Evolutionary conservation across 176 grass and related monocot species (phyloP), one percentile per base, ranked within the genome.

Genomic region (Puccinellia tenuiflora): DNA sequence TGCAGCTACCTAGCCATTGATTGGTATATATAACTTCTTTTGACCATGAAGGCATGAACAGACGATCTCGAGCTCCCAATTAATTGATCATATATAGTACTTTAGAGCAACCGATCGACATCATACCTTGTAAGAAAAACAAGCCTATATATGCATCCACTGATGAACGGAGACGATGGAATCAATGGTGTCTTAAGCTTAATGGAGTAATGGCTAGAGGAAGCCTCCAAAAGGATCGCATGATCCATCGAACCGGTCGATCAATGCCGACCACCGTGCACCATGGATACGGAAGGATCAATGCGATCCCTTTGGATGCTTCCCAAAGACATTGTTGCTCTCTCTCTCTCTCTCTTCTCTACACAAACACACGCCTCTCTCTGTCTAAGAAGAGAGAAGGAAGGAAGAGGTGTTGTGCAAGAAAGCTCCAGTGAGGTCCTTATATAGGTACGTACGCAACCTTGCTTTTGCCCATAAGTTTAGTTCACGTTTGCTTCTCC

Each of bases 301-400:
- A 92, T 92, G 90, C 90, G 90, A 92, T 92, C 90, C 90, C 90
- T 92, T 92, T 92, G 90, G 90, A 92, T 86, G 90, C 86, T 92
- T 86, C 79, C 75, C 37, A 83, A 56, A 88, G 90, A 38, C 90
- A 92, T 86, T 83, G 75, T 57, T 76, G 75, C 22, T 69, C 50
- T 40, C 45, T 51, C 48, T 59, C 71, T 42, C 69, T 33, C 75
- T 46, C 75, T 35, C 61, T 83, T 59, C 71, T 56, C 55, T 68
- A 54, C 73, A 3, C 7, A 52, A 5, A 55, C 52, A 55, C 0
- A 25, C 69, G 16, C 42, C 3, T 79, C 66, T 74, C 80, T 56
- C 25, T 46, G 65, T 43, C 26, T 24, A 12, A 9, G 14, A 45
- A 65, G 65, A 68, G 20, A 31, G 54, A 74, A 48, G 24, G 24